Evolutionary conservation across 108 stramenopile genomes (phyloP), one percentile per base, ranked within the genome.

Genomic region (Pseudonitzschia multiseries): DNA sequence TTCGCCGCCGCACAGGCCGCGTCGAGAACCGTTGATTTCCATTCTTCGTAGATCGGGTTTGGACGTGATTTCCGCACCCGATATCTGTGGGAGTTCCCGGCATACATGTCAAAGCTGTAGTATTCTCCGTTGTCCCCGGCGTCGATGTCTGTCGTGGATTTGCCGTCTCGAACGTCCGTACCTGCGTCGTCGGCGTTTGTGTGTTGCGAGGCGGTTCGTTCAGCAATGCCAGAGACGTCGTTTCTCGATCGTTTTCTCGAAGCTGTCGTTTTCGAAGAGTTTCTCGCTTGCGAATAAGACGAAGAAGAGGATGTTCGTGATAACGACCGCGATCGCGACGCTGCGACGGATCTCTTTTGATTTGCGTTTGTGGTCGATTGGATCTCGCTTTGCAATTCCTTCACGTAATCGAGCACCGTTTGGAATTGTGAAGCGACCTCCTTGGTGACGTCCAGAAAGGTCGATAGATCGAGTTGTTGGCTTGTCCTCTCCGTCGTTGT

Each of bases 391-490:
- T 27, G 42, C 27, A 51, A 50, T 31, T 50, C 27, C 22, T 22
- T 24, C 4, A 50, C 66, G 46, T 48, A 67, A 44, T 48, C 46
- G 10, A 67, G 46, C 5, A 67, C 28, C 31, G 66, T 67, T 51
- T 48, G 46, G 36, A 67, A 67, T 50, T 50, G 46, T 2, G 46
- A 48, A 8, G 43, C 41, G 10, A 27, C 44, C 14, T 67, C 44
- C 14, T 67, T 50, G 66, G 26, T 67, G 8, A 50, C 44, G 43
- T 67, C 66, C 14, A 67, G 40, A 50, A 67, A 67, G 46, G 66
- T 67, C 8, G 42, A 27, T 2, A 67, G 46, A 24, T 48, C 44
- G 44, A 67, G 66, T 29, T 26, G 43, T 27, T n/a, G 17, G 66
- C 22, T 26, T 5, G 66, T 50, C 46, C 29, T 59, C 57, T 9